A percentile compares a stretch with the other conserved stretches of the same genome.
Evolutionary conservation across 2,329 filamentous ascomycete genomes (phyloP).

Genomic region (Colletotrichum costaricense): DNA sequence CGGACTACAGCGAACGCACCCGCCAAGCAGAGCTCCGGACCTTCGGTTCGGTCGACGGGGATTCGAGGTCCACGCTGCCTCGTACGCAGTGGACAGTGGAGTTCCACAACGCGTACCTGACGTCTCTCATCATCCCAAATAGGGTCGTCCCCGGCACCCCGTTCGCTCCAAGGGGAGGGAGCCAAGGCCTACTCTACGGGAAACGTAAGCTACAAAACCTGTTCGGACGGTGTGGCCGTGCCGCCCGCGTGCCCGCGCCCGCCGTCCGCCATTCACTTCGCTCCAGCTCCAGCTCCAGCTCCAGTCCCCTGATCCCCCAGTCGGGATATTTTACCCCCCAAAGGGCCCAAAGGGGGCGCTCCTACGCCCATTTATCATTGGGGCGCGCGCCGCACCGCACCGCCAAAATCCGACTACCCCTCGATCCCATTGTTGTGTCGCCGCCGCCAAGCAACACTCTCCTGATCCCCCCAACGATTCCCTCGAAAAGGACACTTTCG

Average conservation of each 20-base stretch:
- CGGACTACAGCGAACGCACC: background rate
- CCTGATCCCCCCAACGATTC: background rate
- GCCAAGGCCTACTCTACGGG: slow-evolving; percentile 31
- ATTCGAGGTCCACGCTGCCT: slow-evolving; percentile 31
- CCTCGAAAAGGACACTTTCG: slow-evolving; percentile 29
- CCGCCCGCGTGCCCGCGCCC: slow-evolving; percentile 25
- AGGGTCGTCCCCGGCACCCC: slow-evolving; percentile 27
- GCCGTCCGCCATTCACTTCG: slow-evolving; percentile 16
- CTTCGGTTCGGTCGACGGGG: slow-evolving; percentile 16
- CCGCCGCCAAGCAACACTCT: background rate
- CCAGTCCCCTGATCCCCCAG: background rate
- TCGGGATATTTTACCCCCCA: slow-evolving; percentile 21
- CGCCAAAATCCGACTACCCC: slow-evolving; percentile 13
- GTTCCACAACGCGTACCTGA: slow-evolving; percentile 20
- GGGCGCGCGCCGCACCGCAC: slow-evolving; percentile 25
- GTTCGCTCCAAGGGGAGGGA: slow-evolving; percentile 28
- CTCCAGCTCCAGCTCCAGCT: background rate
- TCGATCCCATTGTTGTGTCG: slow-evolving; percentile 13
- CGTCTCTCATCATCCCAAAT: slow-evolving; percentile 29
- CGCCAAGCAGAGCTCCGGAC: slow-evolving; percentile 26
- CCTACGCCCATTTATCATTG: slow-evolving; percentile 29
- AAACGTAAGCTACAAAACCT: slow-evolving; percentile 35
- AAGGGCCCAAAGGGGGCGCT: slow-evolving; percentile 8
- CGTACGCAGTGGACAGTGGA: slow-evolving; percentile 24
- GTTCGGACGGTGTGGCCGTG: slow-evolving; percentile 34